Percentiles rank a stretch among this genome's conserved stretches.
These are phyloP conservation scores for Penicillium hesseltinei DNA, from an alignment of 2,329 filamentous ascomycete species.

Conservation along the genomic window DNA sequence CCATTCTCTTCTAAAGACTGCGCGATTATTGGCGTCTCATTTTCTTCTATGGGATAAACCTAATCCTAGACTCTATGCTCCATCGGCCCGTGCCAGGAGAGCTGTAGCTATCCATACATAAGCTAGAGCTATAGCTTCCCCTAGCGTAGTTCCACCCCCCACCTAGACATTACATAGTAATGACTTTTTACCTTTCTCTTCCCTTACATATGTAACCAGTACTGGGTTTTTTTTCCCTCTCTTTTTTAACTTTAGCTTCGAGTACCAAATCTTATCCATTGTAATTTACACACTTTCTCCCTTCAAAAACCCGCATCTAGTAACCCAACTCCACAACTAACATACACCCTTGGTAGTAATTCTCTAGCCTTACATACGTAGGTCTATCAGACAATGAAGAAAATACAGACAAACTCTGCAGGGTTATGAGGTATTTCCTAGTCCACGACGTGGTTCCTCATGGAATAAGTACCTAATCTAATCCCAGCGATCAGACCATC, in stretches of 20 bases:
- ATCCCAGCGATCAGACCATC: background rate
- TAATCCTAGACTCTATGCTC: background rate
- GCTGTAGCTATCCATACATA: background rate
- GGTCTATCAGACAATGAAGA: background rate
- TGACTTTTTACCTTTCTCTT: background rate
- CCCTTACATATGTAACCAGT: background rate
- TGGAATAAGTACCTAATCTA: background rate
- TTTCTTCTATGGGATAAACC: background rate
- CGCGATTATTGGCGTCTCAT: background rate
- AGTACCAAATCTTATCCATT: background rate
- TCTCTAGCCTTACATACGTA: background rate
- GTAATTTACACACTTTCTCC: background rate
- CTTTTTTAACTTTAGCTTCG: background rate
- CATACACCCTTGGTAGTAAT: background rate
- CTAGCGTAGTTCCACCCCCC: background rate
- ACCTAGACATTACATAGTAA: background rate
- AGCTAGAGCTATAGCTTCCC: background rate
- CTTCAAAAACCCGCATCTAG: background rate
- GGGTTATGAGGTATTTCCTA: background rate
- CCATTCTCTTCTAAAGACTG: background rate
- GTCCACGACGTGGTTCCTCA: background rate
- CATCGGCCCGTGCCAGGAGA: background rate
- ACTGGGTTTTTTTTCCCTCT: no score
- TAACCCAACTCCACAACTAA: background rate
- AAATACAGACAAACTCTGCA: background rate